Evolutionary conservation across 257 asterid genomes (phyloP).

Genomic region (Anisodus acutangulus): DNA sequence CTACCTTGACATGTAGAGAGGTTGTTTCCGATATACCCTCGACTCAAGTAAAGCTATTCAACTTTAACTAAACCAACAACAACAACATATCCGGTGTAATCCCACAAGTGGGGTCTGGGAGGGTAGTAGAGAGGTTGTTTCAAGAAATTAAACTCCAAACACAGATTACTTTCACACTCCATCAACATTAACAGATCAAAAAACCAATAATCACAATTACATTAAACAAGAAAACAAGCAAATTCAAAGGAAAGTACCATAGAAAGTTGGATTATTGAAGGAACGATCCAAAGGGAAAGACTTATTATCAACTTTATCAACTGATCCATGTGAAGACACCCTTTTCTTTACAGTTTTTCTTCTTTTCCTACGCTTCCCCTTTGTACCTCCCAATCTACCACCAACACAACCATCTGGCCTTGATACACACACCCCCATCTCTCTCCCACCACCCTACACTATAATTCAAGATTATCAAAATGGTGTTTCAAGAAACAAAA

Average conservation of each 20-base stretch:
- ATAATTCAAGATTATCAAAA: not conserved
- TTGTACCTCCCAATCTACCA: constrained; percentile 45
- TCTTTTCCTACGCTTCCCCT: constrained; percentile 55
- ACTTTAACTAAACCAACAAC: no score
- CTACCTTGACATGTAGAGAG: no score
- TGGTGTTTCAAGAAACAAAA: not conserved
- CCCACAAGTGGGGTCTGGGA: no score
- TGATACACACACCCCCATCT: constrained; percentile 93
- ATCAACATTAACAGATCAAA: constrained; percentile 26
- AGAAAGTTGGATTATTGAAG: constrained; percentile 54
- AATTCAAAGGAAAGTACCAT: constrained; percentile 46
- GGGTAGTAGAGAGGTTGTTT: no score
- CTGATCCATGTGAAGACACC: constrained; percentile 53
- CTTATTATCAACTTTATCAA: constrained; percentile 55
- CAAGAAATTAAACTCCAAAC: not conserved
- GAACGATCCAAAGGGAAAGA: constrained; percentile 69
- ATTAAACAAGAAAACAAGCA: not conserved
- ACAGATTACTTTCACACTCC: not conserved
- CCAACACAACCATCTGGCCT: constrained; percentile 67
- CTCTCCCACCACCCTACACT: not conserved
- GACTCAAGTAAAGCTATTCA: no score
- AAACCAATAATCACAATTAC: not conserved
- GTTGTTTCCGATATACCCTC: no score
- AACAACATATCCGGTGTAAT: no score
- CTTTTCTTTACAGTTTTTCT: constrained; percentile 51